Conservation (phyloP, 441 rosid species). For the Pelargonium exstipulatum region DNA sequence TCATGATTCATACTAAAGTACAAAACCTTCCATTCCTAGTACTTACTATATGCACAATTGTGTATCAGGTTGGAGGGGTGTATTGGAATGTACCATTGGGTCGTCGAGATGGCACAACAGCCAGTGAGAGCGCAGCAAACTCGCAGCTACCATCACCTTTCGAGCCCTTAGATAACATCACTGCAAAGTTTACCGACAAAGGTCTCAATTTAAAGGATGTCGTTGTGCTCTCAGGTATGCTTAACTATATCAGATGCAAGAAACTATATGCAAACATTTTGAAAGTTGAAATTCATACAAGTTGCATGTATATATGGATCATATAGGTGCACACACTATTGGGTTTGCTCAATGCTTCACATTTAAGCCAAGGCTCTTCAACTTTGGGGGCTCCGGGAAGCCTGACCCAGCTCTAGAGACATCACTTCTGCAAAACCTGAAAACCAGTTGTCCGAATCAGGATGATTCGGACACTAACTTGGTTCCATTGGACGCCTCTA, state of each 20-base stretch:
- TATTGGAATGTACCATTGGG: conserved; percentile 49
- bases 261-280: not conserved
- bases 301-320: too few species aligned
- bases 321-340: conserved; percentile 53
- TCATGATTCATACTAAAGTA: too few species aligned
- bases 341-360: conserved; percentile 68
- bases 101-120: conserved; percentile 49
- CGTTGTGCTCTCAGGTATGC: conserved; percentile 59
- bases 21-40: too few species aligned
- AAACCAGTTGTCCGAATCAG: conserved; percentile 42
- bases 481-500: conserved; percentile 42
- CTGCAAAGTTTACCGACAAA: conserved; percentile 49
- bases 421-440: conserved; percentile 40
- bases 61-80: not conserved
- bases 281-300: too few species aligned
- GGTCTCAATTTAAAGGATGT: conserved; percentile 57
- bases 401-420: conserved; percentile 52
- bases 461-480: conserved; percentile 39
- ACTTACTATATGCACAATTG: too few species aligned
- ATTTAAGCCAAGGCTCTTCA: conserved; percentile 58
- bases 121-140: conserved; percentile 44
- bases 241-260: not conserved
- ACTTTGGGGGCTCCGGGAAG: conserved; percentile 45
- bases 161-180: conserved; percentile 50
- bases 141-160: conserved; percentile 52